These are phyloP conservation scores for Gliomastix tumulicola DNA, from an alignment of 2,329 filamentous ascomycete genomes.

Conservation along the genomic window DNA sequence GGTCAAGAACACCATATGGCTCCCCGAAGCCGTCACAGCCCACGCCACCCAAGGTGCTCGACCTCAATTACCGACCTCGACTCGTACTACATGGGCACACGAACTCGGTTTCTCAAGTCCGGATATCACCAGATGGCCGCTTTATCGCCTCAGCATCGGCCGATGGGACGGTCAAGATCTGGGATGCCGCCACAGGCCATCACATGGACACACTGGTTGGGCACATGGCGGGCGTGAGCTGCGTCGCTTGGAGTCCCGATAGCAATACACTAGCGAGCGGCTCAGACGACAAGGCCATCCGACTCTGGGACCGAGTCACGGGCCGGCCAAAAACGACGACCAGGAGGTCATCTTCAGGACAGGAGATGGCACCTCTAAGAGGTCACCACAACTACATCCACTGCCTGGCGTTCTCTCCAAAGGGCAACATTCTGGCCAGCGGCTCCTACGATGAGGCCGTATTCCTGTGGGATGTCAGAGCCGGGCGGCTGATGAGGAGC, in stretches of 20 bases:
- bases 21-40: conserved; percentile 16
- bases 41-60: conserved; percentile 22
- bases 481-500: conserved; percentile 79
- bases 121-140: conserved; percentile 83
- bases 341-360: conserved; percentile 21
- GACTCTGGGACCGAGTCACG: conserved; percentile 76
- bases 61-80: conserved; percentile 61
- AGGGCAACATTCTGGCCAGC: conserved; percentile 92
- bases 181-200: conserved; percentile 71
- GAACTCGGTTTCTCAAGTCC: conserved; percentile 73
- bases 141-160: conserved; percentile 89
- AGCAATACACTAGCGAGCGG: conserved; percentile 82
- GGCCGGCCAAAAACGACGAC: conserved; percentile 45
- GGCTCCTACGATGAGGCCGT: conserved; percentile 97
- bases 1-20: conserved; percentile 19
- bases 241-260: conserved; percentile 90
- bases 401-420: conserved; percentile 90
- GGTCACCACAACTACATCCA: conserved; percentile 98
- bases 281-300: conserved; percentile 92
- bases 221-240: conserved; percentile 87
- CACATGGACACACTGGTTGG: conserved; percentile 87
- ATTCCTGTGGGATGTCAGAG: conserved; percentile 92
- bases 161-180: conserved; percentile 86
- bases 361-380: conserved; percentile 53
- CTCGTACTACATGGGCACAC: conserved; percentile 72